phyloP scores from a whole-genome alignment of 2,329 filamentous ascomycete genomes.

The Verticillium longisporum region DNA sequence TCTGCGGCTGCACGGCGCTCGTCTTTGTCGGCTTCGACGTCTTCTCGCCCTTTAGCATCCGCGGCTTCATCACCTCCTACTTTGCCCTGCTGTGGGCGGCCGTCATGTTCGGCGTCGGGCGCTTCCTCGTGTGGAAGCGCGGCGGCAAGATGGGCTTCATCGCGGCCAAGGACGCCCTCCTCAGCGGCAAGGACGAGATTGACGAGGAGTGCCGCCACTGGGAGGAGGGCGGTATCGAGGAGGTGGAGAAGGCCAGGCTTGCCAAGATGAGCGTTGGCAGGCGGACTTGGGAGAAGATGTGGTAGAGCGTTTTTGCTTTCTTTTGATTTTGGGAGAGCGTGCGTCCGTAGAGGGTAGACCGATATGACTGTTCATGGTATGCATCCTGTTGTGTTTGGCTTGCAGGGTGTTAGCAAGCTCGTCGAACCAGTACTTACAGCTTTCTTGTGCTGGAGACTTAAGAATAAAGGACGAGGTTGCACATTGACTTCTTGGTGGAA shows the following conservation, averaged over 20 bases:
- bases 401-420: too few relatives aligned
- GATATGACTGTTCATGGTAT: too few relatives aligned
- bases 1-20: slow-evolving; percentile 39
- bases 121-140: slow-evolving; percentile 51
- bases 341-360: background rate
- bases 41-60: slow-evolving; percentile 41
- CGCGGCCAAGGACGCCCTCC: slow-evolving; percentile 47
- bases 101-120: slow-evolving; percentile 46
- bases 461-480: too few relatives aligned
- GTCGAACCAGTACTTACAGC: too few relatives aligned
- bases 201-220: slow-evolving; percentile 44
- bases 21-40: slow-evolving; percentile 51
- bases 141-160: slow-evolving; percentile 43
- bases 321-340: background rate
- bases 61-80: slow-evolving; percentile 46
- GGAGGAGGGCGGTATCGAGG: slow-evolving; percentile 38
- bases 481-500: too few relatives aligned
- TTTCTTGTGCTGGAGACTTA: too few relatives aligned
- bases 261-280: slow-evolving; percentile 25
- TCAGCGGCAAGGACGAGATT: slow-evolving; percentile 57
- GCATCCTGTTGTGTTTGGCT: too few relatives aligned
- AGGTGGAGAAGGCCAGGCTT: slow-evolving; percentile 30
- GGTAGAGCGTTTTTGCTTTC: slow-evolving; percentile 17
- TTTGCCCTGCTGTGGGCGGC: slow-evolving; percentile 46
- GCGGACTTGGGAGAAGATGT: slow-evolving; percentile 30